Conservation (phyloP, 495 filamentous ascomycete species). For the Halenospora varia region DNA sequence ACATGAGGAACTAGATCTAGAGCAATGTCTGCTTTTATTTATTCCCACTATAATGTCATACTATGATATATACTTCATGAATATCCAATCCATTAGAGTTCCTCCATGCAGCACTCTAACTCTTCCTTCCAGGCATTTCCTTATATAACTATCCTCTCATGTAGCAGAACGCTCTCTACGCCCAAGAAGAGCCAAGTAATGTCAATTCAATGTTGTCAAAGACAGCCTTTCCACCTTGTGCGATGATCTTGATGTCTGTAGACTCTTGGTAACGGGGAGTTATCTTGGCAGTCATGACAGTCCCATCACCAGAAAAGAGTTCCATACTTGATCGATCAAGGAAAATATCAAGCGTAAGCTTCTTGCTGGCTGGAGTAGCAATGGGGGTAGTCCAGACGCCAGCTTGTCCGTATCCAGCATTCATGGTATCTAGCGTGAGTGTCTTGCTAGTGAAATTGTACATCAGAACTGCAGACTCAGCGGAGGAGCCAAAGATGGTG, state of each 20-base stretch:
- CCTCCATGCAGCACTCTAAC: too few species aligned
- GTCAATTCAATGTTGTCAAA: conserved; percentile 14
- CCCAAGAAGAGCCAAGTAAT: conserved; percentile 7
- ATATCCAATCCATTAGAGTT: too few species aligned
- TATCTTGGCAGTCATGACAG: conserved; percentile 12
- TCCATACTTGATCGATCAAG: conserved; percentile 18
- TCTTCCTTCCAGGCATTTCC: too few species aligned
- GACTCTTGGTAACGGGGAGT: conserved; percentile 15
- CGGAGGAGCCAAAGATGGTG: conserved; percentile 1
- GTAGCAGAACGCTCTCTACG: too few species aligned
- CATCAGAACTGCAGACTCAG: conserved; percentile 2
- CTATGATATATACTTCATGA: too few species aligned
- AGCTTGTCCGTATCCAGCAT: conserved; percentile 21
- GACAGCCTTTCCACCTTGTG: conserved; percentile 11
- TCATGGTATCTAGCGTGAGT: conserved; percentile 15
- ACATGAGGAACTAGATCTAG: too few species aligned
- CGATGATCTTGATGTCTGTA: conserved; percentile 6
- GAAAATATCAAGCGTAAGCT: conserved; percentile 9
- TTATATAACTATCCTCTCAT: too few species aligned
- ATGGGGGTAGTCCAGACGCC: conserved; percentile 8
- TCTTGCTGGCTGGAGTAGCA: not conserved
- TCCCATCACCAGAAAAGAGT: conserved; percentile 15
- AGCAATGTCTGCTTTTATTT: too few species aligned
- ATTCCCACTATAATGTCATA: too few species aligned
- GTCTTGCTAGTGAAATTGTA: conserved; percentile 7